Conservation (phyloP, 768 basidiomycete species). For the Phanerodontia chrysosporium region DNA sequence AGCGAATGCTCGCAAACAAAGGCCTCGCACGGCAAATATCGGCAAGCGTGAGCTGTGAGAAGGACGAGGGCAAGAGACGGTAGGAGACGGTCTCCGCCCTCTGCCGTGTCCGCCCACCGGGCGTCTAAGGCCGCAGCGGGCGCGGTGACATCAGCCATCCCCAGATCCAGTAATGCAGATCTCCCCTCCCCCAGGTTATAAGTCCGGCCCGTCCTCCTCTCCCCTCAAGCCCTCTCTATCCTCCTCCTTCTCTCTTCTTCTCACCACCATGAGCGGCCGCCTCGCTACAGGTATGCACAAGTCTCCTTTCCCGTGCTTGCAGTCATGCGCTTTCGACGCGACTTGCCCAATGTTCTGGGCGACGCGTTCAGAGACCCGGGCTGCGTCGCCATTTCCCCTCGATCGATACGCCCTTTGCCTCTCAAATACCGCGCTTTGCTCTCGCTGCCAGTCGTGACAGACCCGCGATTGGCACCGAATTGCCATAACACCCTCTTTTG, state of each 20-base stretch:
- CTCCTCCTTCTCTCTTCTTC: conserved; percentile 1
- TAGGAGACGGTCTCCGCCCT: background rate
- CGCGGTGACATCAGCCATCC: conserved; percentile 5
- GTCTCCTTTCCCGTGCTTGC: background rate
- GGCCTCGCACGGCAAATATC: background rate
- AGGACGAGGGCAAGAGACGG: background rate
- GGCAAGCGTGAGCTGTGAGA: conserved; percentile 3
- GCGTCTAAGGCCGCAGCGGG: background rate
- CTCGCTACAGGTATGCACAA: conserved; percentile 53
- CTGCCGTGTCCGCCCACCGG: background rate
- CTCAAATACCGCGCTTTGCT: too few relatives aligned
- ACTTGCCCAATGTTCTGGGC: background rate
- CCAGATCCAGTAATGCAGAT: background rate
- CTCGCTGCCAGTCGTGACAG: too few relatives aligned
- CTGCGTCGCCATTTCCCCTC: background rate
- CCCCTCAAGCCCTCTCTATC: conserved; percentile 1
- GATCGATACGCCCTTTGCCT: background rate
- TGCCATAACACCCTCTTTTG: too few relatives aligned
- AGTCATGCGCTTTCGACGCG: background rate
- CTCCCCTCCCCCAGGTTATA: background rate
- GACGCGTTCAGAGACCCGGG: background rate
- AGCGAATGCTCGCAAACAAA: background rate
- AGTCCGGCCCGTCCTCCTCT: conserved; percentile 2
- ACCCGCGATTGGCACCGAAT: too few relatives aligned
- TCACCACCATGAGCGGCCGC: conserved; percentile 51